Percentiles rank a stretch among this genome's conserved stretches.
These are phyloP conservation scores for Backusella morwellensis DNA, from an alignment of 192 early-diverging fungal genomes.

Conservation along the genomic window DNA sequence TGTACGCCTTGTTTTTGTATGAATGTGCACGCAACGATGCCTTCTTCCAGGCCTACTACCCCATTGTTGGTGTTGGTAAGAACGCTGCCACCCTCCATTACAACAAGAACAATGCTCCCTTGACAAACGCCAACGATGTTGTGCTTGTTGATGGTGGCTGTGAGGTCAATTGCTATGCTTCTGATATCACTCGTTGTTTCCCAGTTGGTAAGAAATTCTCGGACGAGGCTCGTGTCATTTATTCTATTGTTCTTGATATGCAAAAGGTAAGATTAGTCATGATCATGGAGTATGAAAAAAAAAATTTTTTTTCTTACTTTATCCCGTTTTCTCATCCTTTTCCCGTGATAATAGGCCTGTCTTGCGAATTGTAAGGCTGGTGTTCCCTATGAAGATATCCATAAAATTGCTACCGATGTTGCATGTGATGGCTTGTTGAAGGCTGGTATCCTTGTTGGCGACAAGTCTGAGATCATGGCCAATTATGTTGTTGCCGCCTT, in stretches of 20 bases:
- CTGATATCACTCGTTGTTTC: slow-evolving; percentile 88
- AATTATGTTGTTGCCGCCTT: slow-evolving; percentile 76
- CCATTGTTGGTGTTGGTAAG: slow-evolving; percentile 78
- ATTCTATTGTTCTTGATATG: slow-evolving; percentile 80
- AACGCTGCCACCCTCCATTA: slow-evolving; percentile 85
- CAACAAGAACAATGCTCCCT: slow-evolving; percentile 64
- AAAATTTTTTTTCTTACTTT: neutral
- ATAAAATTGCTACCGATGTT: slow-evolving; percentile 61
- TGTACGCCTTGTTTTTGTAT: slow-evolving; percentile 79
- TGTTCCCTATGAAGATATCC: slow-evolving; percentile 87
- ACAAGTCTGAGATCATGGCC: slow-evolving; percentile 55
- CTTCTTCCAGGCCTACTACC: slow-evolving; percentile 78
- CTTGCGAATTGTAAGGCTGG: slow-evolving; percentile 62
- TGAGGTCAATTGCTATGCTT: slow-evolving; percentile 77
- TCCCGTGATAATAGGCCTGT: slow-evolving; percentile 45
- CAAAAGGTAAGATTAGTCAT: slow-evolving; percentile 49
- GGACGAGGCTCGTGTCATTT: slow-evolving; percentile 68
- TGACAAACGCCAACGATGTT: slow-evolving; percentile 52
- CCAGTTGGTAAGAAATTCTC: slow-evolving; percentile 78
- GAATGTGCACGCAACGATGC: slow-evolving; percentile 64
- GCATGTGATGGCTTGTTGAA: slow-evolving; percentile 66
- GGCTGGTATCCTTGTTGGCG: slow-evolving; percentile 73
- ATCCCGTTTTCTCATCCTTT: neutral
- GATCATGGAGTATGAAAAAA: neutral
- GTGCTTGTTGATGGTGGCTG: slow-evolving; percentile 88